Conservation (phyloP, 441 rosid species). For the Bruguiera hainesii region DNA sequence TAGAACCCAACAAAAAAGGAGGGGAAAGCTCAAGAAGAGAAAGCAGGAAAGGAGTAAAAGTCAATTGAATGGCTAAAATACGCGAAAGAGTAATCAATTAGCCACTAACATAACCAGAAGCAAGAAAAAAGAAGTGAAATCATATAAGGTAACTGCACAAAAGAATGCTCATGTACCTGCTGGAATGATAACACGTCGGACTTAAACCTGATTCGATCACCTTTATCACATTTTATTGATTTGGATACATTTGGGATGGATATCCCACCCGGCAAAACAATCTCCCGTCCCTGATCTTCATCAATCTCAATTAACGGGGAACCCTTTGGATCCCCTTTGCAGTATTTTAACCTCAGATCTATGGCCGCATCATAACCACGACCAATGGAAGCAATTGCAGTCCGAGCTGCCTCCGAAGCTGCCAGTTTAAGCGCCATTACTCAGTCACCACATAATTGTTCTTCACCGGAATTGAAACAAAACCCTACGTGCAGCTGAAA, state of each 20-base stretch:
- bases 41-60: too few relatives aligned
- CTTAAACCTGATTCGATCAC: conserved; percentile 69
- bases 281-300: conserved; percentile 52
- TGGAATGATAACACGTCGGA: conserved; percentile 87
- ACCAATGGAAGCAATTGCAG: conserved; percentile 85
- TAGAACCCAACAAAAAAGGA: too few relatives aligned
- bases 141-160: background rate
- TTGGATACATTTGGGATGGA: conserved; percentile 66
- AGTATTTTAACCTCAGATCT: conserved; percentile 77
- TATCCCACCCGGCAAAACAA: conserved; percentile 84
- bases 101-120: background rate
- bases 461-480: conserved; percentile 20
- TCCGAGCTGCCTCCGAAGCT: conserved; percentile 77
- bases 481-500: conserved; percentile 15
- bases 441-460: conserved; percentile 31
- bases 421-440: conserved; percentile 74
- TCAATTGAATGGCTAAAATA: background rate
- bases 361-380: conserved; percentile 74
- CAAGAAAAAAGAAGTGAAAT: background rate
- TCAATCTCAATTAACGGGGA: conserved; percentile 68
- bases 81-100: background rate
- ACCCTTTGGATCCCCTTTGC: conserved; percentile 53
- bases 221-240: conserved; percentile 87
- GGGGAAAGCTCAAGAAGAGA: too few relatives aligned
- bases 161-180: conserved; percentile 47